Base-by-base conservation (phyloP, 2,329 filamentous ascomycete species). In the Biscogniauxia mediterranea region DNA sequence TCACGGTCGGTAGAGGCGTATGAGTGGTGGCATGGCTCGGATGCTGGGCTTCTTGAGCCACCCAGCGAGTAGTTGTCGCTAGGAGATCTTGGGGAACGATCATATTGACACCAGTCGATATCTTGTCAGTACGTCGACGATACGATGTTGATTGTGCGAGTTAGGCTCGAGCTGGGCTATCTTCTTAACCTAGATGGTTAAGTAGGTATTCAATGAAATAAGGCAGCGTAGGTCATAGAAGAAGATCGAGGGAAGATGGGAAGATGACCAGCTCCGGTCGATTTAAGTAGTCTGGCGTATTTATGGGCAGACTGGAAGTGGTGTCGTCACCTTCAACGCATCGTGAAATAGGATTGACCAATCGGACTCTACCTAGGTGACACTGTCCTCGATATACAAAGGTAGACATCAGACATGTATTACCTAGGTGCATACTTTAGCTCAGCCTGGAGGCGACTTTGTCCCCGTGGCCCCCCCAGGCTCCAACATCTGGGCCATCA, bases 291-390 rank as follows among this genome's bases (percentile, higher is more conserved):
- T 11, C 38, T n/a, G 38, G 15, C 13, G 11, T 46, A 46, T 46
- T 46, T 46, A 46, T 32, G 7, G 17, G 13, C 38, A 9, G 38
- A 6, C 38, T 3, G 17, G 21, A 54, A 70, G 58, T 71, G 69
- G 70, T 71, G 70, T 71, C 70, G 69, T 71, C 69, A 71, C 70
- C 57, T 56, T 42, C 23, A 38, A 60, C 60, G 61, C 61, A 60
- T 61, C 46, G 52, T 63, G 50, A 61, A 62, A 54, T 46, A 54
- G 11, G 38, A 7, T 11, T 11, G 57, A 55, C 69, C 66, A 70
- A 71, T 70, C 51, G 58, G 23, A 55, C 38, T 46, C 13, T 15
- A n/a, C 38, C 11, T 46, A 46, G 38, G 38, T n/a, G 15, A n/a
- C 17, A 17, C 38, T n/a, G 38, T 46, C 19, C 23, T 23, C 23